These are phyloP conservation scores for Fomitopsis palustris DNA, from an alignment of 1,284 basidiomycete species.

Conservation along the genomic window DNA sequence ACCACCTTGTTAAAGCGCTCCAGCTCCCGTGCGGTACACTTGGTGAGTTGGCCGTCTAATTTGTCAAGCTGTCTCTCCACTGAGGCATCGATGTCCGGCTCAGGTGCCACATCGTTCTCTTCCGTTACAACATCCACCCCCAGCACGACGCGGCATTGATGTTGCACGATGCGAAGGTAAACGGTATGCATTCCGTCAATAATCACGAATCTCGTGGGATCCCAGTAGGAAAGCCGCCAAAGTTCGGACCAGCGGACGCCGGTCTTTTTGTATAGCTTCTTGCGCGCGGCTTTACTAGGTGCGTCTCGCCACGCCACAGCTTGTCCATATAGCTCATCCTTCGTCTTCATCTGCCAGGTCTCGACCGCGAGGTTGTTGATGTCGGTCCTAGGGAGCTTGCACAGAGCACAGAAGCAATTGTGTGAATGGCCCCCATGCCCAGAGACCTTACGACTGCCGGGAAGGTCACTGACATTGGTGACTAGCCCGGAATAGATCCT, in stretches of 20 bases:
- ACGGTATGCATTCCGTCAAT: constrained; percentile 35
- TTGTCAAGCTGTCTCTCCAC: no score
- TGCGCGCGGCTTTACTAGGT: neutral
- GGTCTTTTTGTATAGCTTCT: constrained; percentile 13
- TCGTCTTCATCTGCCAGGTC: constrained; percentile 16
- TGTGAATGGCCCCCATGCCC: constrained; percentile 23
- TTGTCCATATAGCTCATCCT: constrained; percentile 11
- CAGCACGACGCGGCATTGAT: constrained; percentile 26
- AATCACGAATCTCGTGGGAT: constrained; percentile 26
- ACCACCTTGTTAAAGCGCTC: no score
- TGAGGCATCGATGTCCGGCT: no score
- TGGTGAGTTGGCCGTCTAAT: no score
- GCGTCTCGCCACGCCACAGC: constrained; percentile 18
- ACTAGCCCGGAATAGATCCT: no score
- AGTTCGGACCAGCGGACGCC: constrained; percentile 25
- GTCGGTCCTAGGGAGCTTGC: constrained; percentile 24
- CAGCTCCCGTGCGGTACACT: no score
- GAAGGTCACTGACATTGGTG: no score
- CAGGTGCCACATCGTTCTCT: no score
- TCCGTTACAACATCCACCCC: constrained; percentile 17
- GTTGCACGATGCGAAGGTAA: constrained; percentile 23
- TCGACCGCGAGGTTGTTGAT: constrained; percentile 23
- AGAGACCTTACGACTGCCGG: no score
- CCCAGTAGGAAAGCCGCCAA: constrained; percentile 32
- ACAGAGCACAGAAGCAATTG: constrained; percentile 30